Percentiles rank a stretch among this genome's conserved stretches.
These are phyloP conservation scores for Globisporangium abappressorium DNA, from an alignment of 352 stramenopile species.

Conservation along the genomic window DNA sequence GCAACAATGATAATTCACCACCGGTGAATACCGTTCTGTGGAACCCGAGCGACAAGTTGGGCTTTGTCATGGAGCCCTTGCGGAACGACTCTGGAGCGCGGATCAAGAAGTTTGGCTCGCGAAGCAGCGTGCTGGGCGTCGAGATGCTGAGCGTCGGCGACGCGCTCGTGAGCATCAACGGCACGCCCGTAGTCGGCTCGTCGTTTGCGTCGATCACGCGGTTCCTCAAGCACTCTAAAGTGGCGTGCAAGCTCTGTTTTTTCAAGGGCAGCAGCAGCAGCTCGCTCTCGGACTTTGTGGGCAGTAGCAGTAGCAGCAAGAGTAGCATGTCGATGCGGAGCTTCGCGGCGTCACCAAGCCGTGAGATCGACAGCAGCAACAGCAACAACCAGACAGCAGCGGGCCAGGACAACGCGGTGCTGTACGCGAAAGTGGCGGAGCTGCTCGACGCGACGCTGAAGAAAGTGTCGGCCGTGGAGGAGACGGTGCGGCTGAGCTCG, in stretches of 20 bases:
- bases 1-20: conserved; percentile 16
- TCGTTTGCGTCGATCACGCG: conserved; percentile 66
- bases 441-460: conserved; percentile 74
- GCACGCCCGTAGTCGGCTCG: conserved; percentile 46
- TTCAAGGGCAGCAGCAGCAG: conserved; percentile 19
- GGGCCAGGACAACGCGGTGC: conserved; percentile 30
- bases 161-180: conserved; percentile 77
- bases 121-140: conserved; percentile 68
- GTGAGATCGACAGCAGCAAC: conserved; percentile 6
- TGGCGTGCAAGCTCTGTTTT: conserved; percentile 74
- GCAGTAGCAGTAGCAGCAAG: conserved; percentile 6
- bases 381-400: conserved; percentile 29
- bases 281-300: conserved; percentile 6
- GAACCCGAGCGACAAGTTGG: conserved; percentile 77
- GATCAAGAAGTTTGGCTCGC: conserved; percentile 65
- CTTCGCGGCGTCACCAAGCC: not conserved
- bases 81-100: conserved; percentile 46
- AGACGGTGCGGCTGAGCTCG: conserved; percentile 70
- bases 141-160: conserved; percentile 55
- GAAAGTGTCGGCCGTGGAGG: conserved; percentile 71
- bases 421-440: conserved; percentile 67
- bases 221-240: conserved; percentile 78
- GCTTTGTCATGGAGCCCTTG: conserved; percentile 52
- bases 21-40: conserved; percentile 54
- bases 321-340: conserved; percentile 13